Evolutionary conservation across 225 moss, liverwort and hornwort species (phyloP), one percentile per base, ranked within the genome.

Genomic region (Takakia lepidozioides): DNA sequence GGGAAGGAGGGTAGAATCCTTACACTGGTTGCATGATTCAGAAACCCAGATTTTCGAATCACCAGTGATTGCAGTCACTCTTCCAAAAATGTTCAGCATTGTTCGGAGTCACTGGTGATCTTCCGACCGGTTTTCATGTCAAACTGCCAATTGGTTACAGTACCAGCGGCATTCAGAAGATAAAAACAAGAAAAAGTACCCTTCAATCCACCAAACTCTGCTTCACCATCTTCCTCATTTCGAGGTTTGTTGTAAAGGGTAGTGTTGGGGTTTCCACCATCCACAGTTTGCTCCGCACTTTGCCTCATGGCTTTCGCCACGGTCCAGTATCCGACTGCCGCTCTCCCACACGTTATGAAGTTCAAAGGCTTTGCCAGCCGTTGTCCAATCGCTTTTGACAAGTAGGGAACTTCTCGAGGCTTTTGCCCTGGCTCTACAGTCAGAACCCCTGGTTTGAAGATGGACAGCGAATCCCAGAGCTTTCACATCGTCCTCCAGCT

Each of bases 201-300:
- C n/a, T n/a, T n/a, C n/a, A n/a, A n/a, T n/a, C n/a, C n/a, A n/a
- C n/a, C n/a, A n/a, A n/a, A n/a, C n/a, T n/a, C n/a, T n/a, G n/a
- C n/a, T n/a, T n/a, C n/a, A n/a, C n/a, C 58, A 36, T 54, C 15
- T 47, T 29, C 36, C 17, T 27, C 15, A 58, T 64, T 37, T 59
- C 28, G 36, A 35, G 38, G 41, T n/a, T 52, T 43, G 68, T 39
- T 51, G 0, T 48, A 32, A 28, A 54, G 20, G 25, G 46, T 41
- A n/a, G 42, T 28, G 15, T 17, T n/a, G 35, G 57, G 48, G 9
- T 27, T 9, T 14, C 19, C n/a, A n/a, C n/a, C n/a, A n/a, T n/a
- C n/a, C n/a, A n/a, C n/a, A n/a, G n/a, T n/a, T n/a, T n/a, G n/a
- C 23, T 3, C 10, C 6, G 41, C 19, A 10, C 45, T 9, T 18